phyloP scores from a whole-genome alignment of 495 filamentous ascomycete genomes.

The Penicillium diatomitis region DNA sequence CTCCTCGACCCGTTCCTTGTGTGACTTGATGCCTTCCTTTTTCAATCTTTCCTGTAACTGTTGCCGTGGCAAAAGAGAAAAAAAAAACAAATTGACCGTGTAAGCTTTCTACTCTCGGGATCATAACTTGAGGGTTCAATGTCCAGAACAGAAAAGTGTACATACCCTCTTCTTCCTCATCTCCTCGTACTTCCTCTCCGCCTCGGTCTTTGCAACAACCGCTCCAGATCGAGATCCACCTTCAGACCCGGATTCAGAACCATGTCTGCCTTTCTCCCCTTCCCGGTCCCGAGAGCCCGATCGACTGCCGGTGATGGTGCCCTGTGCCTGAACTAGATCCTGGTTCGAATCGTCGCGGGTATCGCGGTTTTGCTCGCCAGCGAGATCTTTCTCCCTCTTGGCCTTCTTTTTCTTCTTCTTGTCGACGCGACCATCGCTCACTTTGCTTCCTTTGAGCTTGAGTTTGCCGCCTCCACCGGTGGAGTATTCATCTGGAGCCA shows the following conservation, averaged over 20 bases:
- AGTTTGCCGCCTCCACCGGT: conserved; percentile 56
- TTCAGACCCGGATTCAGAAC: too few species aligned
- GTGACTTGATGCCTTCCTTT: conserved; percentile 81
- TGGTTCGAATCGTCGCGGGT: background rate
- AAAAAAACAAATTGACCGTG: background rate
- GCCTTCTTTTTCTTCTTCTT: conserved; percentile 59
- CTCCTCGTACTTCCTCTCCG: conserved; percentile 75
- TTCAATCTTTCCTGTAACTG: conserved; percentile 65
- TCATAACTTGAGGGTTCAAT: background rate
- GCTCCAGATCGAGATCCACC: background rate
- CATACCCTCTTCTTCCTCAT: conserved; percentile 67
- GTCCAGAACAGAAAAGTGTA: conserved; percentile 6
- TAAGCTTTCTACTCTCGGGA: background rate
- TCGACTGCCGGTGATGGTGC: background rate
- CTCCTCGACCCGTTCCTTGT: conserved; percentile 94
- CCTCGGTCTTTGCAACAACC: conserved; percentile 62
- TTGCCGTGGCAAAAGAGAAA: background rate
- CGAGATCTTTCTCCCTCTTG: conserved; percentile 37
- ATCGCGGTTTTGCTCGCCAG: background rate
- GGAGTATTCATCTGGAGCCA: conserved; percentile 56
- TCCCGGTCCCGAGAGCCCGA: background rate
- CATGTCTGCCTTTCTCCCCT: too few species aligned
- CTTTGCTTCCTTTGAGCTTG: conserved; percentile 68
- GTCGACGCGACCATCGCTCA: conserved; percentile 40
- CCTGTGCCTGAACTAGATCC: conserved; percentile 1